Base-by-base conservation (phyloP, 2,329 filamentous ascomycete species). In the Sarocladiaceae sp. region DNA sequence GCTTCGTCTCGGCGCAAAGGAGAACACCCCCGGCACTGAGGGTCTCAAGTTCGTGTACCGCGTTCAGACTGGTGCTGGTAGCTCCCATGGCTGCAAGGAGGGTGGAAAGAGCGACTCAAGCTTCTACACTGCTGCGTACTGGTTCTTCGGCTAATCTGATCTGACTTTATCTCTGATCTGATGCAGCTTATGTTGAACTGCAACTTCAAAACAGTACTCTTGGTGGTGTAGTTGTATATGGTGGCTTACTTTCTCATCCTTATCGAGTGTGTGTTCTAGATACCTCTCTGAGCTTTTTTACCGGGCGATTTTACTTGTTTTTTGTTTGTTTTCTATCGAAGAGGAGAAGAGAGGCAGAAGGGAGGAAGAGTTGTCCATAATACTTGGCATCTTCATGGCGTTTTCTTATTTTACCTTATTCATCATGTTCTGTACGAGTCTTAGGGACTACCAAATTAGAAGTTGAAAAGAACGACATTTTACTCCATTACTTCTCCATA, bases 121-220 rank as follows among this genome's bases (percentile, higher is more conserved):
- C 23, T 72, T 74, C 2, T 84, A 84, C 62, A 60, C 78, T 1
- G 70, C 80, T n/a, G 73, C 71, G 57, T 84, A 84, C 67, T 83
- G 79, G 79, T 74, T 83, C 62, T 83, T 73, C 59, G 72, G 66
- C 18, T 71, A 64, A 62, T n/a, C n/a, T n/a, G n/a, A n/a, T n/a
- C n/a, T n/a, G n/a, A 29, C 5, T 4, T 28, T 42, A 20, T 11
- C 11, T 23, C 20, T 23, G 11, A 46, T 25, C 17, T 10, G 22
- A 22, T 22, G 37, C 37, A 22, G 37, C 15, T 40, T 20, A 20
- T 7, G 7, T 23, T 40, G 37, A 8, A 20, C 11, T 40, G 37
- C 15, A 8, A 20, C 17, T 7, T 22, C 28, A 5, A 44, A 26
- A 44, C 28, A 44, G 11, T 22, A n/a, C 11, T 28, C n/a, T 25